Conservation (phyloP, 345 rosid species). For the Carallia brachiata region DNA sequence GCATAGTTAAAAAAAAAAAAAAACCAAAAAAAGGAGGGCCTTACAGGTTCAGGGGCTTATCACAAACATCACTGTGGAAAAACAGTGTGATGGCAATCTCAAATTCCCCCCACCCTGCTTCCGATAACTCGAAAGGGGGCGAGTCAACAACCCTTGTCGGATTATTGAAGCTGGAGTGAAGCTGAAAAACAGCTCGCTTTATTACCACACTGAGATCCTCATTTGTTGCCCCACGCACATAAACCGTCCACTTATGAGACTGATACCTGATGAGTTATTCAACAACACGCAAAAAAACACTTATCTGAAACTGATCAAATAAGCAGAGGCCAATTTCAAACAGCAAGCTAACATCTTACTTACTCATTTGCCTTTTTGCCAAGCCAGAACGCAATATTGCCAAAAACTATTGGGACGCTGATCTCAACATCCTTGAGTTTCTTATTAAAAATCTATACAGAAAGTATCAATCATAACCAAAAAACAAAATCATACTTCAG, state of each 20-base stretch:
- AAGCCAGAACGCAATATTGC: conserved; percentile 75
- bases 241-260: conserved; percentile 34
- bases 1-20: background rate
- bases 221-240: conserved; percentile 34
- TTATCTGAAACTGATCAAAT: background rate
- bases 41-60: conserved; percentile 33
- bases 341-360: conserved; percentile 23
- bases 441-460: conserved; percentile 43
- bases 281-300: conserved; percentile 6
- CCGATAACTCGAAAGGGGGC: conserved; percentile 35
- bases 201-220: conserved; percentile 31
- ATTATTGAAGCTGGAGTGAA: conserved; percentile 35
- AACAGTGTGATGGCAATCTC: conserved; percentile 35
- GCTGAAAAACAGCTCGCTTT: conserved; percentile 34
- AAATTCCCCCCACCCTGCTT: conserved; percentile 38
- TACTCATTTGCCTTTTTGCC: conserved; percentile 86
- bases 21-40: background rate
- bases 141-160: conserved; percentile 32
- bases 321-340: background rate
- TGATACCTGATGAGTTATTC: conserved; percentile 25
- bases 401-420: conserved; percentile 70
- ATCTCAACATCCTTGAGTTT: conserved; percentile 71
- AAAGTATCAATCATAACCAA: conserved; percentile 1
- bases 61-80: conserved; percentile 34
- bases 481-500: background rate